These are phyloP conservation scores for Rhynchosporium secalis DNA, from an alignment of 2,329 filamentous ascomycete genomes.

Conservation along the genomic window DNA sequence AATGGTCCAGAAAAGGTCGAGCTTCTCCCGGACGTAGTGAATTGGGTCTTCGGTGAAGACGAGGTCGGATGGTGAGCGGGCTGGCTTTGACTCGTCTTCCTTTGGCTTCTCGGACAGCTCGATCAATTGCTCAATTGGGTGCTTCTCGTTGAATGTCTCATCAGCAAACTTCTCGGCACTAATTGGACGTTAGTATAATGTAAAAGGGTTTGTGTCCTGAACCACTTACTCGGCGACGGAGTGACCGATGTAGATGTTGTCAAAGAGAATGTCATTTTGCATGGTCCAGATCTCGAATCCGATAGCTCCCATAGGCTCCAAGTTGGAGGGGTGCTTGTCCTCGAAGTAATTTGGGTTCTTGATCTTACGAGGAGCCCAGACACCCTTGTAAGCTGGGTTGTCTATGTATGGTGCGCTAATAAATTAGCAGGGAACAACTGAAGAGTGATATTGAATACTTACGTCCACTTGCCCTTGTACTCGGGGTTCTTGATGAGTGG, in stretches of 20 bases:
- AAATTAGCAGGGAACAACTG: neutral
- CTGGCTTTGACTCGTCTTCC: conserved; percentile 55
- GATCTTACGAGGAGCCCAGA: conserved; percentile 94
- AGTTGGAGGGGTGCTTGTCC: conserved; percentile 94
- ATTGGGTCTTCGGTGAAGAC: conserved; percentile 91
- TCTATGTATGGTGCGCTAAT: conserved; percentile 79
- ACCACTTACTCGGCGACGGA: conserved; percentile 69
- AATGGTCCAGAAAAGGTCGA: conserved; percentile 85
- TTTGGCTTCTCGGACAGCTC: conserved; percentile 82
- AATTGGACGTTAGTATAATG: neutral
- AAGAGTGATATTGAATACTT: neutral
- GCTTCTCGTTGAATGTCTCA: conserved; percentile 90
- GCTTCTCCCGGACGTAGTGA: conserved; percentile 85
- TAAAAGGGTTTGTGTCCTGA: too few relatives aligned
- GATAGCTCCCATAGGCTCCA: conserved; percentile 97
- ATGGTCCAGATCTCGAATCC: conserved; percentile 99
- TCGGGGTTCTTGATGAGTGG: conserved; percentile 86
- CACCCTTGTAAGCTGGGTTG: conserved; percentile 97
- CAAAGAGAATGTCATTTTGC: conserved; percentile 97
- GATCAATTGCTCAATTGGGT: conserved; percentile 74
- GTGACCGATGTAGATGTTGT: conserved; percentile 99
- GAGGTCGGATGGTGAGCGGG: conserved; percentile 73
- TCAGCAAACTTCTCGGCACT: conserved; percentile 78
- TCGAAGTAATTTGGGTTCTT: conserved; percentile 94
- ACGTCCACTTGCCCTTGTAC: conserved; percentile 98